These are phyloP conservation scores for Podaxis sp. DNA, from an alignment of 768 basidiomycete species.

Conservation along the genomic window DNA sequence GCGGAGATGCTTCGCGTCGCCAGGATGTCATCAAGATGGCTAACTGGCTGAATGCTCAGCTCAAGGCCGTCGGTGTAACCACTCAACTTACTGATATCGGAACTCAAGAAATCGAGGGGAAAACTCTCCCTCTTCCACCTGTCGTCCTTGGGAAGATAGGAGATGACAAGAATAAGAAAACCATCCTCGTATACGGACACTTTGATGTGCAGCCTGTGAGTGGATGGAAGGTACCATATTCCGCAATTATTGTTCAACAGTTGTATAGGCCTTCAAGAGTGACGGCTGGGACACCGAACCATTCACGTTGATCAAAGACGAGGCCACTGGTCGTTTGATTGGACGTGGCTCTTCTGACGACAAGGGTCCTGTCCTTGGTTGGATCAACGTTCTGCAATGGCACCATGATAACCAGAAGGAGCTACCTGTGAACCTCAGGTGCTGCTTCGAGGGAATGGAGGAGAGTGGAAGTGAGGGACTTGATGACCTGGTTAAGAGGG, in stretches of 20 bases:
- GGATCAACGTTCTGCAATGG: conserved; percentile 89
- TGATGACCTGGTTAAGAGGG: conserved; percentile 79
- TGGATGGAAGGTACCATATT: conserved; percentile 5
- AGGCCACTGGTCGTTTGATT: conserved; percentile 57
- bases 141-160: conserved; percentile 83
- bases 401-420: conserved; percentile 64
- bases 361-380: conserved; percentile 87
- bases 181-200: conserved; percentile 90
- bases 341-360: conserved; percentile 91
- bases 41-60: conserved; percentile 71
- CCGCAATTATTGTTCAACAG: not conserved
- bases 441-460: conserved; percentile 98
- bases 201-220: conserved; percentile 92
- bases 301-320: conserved; percentile 60
- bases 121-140: conserved; percentile 75
- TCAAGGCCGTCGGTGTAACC: conserved; percentile 75
- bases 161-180: conserved; percentile 87
- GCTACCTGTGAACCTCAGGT: conserved; percentile 86
- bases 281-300: conserved; percentile 93
- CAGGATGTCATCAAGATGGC: conserved; percentile 85
- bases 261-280: conserved; percentile 38
- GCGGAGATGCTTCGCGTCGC: conserved; percentile 69
- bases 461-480: conserved; percentile 91
- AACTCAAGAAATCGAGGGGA: conserved; percentile 62
- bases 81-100: conserved; percentile 79